Evolutionary conservation across 2,329 filamentous ascomycete genomes (phyloP), one percentile per base, ranked within the genome.

Genomic region (Penicillium sp.): DNA sequence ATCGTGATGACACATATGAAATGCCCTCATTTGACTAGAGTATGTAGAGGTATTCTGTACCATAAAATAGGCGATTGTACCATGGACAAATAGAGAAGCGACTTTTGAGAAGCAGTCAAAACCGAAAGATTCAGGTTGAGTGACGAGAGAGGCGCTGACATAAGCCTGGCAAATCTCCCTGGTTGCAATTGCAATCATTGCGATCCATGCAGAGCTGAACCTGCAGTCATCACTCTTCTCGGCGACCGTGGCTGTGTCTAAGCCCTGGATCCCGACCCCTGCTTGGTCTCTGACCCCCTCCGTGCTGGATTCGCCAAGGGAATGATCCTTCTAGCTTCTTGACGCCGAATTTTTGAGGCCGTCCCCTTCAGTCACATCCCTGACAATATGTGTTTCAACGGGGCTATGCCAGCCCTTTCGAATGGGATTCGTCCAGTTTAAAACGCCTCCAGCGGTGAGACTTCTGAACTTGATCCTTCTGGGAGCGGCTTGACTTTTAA

Each of bases 1-100:
- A 86, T 76, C 83, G 83, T 2, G 81, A 83, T 38, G 81, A 80
- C 8, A 82, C 81, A 41, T 86, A 86, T 73, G 79, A 83, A 58
- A 71, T 80, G 47, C 58, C 64, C 15, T 50, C 52, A 26, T 65
- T 60, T 19, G 54, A 61, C 11, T 57, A 49, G 49, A n/a, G 5
- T n/a, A 26, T 49, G 35, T 41, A 13, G 35, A 41, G 35, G 5
- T 5, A 15, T 41, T 15, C 35, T 41, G 35, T 41, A 41, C 35
- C 35, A 15, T 41, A 13, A 41, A 15, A 17, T 41, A 41, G 35
- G 5, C 35, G 13, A 41, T 41, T 15, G 13, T 15, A 41, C 11
- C 11, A 11, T 41, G 35, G 15, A 41, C 35, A 5, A 41, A 41
- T 41, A 41, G 35, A 41, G 35, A 13, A 5, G 35, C 35, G 35